phyloP scores from a whole-genome alignment of 495 filamentous ascomycete genomes.

The Aspergillus campestris region DNA sequence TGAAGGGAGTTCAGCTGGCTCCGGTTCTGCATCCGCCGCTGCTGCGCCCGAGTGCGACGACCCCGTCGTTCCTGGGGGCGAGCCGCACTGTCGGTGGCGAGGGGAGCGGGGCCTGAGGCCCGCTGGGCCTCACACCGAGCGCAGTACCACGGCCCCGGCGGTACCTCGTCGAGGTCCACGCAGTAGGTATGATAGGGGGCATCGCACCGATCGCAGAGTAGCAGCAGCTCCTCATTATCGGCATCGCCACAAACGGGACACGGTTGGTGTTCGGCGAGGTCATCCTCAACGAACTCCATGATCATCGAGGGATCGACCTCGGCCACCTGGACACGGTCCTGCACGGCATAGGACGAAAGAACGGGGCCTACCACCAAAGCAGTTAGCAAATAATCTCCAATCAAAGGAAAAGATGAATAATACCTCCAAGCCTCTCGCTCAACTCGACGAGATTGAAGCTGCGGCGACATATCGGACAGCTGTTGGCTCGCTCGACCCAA shows the following conservation, averaged over 20 bases:
- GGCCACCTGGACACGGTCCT: slow-evolving; percentile 81
- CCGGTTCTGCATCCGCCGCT: slow-evolving; percentile 29
- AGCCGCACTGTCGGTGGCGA: slow-evolving; percentile 19
- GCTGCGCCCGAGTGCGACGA: slow-evolving; percentile 45
- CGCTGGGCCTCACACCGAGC: slow-evolving; percentile 57
- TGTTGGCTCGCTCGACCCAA: slow-evolving; percentile 95
- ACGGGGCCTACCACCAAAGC: slow-evolving; percentile 48
- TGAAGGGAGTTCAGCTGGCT: slow-evolving; percentile 40
- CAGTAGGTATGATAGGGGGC: slow-evolving; percentile 79
- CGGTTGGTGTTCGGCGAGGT: slow-evolving; percentile 51
- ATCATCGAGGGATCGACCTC: slow-evolving; percentile 79
- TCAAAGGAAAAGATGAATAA: slow-evolving; percentile 5
- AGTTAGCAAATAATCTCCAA: slow-evolving; percentile 2
- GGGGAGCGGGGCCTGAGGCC: slow-evolving; percentile 30
- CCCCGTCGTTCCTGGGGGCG: slow-evolving; percentile 30
- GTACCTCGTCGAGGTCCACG: slow-evolving; percentile 66
- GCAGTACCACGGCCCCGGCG: slow-evolving; percentile 77
- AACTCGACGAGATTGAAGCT: slow-evolving; percentile 86
- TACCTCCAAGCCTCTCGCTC: slow-evolving; percentile 68
- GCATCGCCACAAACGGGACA: slow-evolving; percentile 73
- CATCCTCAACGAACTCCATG: slow-evolving; percentile 63
- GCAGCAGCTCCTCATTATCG: slow-evolving; percentile 69
- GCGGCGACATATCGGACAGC: slow-evolving; percentile 91
- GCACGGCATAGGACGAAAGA: slow-evolving; percentile 73
- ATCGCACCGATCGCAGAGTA: slow-evolving; percentile 85